Conservation (phyloP, 257 asterid genomes). For the Nicotiana knightiana region DNA sequence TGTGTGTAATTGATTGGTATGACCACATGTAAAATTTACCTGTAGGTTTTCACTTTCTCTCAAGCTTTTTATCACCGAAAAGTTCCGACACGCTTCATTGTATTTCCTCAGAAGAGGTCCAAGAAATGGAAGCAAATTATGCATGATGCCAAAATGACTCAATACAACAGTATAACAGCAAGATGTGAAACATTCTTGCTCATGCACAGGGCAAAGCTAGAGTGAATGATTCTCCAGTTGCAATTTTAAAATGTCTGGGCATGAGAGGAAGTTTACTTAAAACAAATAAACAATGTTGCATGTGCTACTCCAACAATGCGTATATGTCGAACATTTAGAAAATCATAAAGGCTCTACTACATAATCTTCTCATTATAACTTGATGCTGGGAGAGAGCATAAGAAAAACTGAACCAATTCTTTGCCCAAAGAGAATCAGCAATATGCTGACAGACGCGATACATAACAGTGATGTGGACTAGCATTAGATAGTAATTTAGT, state of each 20-base stretch:
- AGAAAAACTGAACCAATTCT: neutral
- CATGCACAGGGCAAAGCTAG: neutral
- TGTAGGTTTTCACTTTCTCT: slow-evolving; percentile 89
- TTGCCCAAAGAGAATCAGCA: neutral
- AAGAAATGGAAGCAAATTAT: slow-evolving; percentile 90
- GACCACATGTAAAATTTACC: slow-evolving; percentile 35
- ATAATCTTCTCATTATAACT: neutral
- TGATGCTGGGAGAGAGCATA: neutral
- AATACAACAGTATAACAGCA: neutral
- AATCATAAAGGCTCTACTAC: neutral
- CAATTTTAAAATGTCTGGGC: neutral
- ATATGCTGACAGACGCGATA: neutral
- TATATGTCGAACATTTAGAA: neutral
- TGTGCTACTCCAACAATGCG: neutral
- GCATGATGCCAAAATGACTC: slow-evolving; percentile 25
- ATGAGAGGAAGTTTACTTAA: neutral
- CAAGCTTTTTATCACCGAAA: slow-evolving; percentile 79
- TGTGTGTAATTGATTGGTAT: neutral
- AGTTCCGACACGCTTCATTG: slow-evolving; percentile 82
- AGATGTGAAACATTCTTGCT: neutral
- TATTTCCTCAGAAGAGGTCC: slow-evolving; percentile 92
- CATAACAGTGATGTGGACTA: neutral
- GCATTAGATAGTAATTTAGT: neutral
- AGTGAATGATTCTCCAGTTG: neutral
- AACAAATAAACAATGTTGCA: neutral